A percentile compares a stretch with the other conserved stretches of the same genome.
These are phyloP conservation scores for Metschnikowia similis DNA, from an alignment of 805 yeast species.

Conservation along the genomic window DNA sequence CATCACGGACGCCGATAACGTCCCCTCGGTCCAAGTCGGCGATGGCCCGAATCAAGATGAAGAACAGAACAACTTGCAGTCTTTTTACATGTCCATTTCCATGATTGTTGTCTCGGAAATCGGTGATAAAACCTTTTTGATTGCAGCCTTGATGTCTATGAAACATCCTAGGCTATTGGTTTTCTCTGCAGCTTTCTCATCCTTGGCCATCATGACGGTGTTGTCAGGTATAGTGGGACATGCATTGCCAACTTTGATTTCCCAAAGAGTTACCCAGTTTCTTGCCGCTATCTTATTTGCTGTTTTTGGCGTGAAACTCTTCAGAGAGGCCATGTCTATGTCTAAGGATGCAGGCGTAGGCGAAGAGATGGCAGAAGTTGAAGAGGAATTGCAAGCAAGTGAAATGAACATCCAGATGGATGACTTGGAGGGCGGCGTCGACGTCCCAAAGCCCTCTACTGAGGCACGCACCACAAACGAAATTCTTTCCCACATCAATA, in stretches of 20 bases:
- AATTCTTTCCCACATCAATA: constrained; percentile 39
- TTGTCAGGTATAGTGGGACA: constrained; percentile 90
- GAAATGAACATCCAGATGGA: constrained; percentile 50
- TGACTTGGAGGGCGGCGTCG: constrained; percentile 56
- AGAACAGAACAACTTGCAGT: constrained; percentile 16
- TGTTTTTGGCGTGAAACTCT: constrained; percentile 72
- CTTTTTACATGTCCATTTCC: constrained; percentile 75
- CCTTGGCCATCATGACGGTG: constrained; percentile 86
- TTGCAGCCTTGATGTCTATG: constrained; percentile 98
- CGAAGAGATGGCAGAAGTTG: constrained; percentile 95
- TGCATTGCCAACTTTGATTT: constrained; percentile 77
- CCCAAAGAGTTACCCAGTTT: constrained; percentile 74
- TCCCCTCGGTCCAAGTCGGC: constrained; percentile 4
- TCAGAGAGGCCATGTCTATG: constrained; percentile 81
- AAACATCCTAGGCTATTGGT: constrained; percentile 78
- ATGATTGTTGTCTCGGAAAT: constrained; percentile 96
- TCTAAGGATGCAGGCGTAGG: constrained; percentile 80
- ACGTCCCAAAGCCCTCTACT: constrained; percentile 9
- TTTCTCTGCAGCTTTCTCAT: constrained; percentile 82
- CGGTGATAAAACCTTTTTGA: constrained; percentile 94
- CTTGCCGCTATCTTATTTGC: constrained; percentile 78
- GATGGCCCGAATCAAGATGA: constrained; percentile 3
- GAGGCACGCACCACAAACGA: constrained; percentile 13
- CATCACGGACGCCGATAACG: constrained; percentile 10
- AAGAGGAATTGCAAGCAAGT: constrained; percentile 76